Evolutionary conservation across 106 monocot species (phyloP), one percentile per base, ranked within the genome.

Genomic region (Dioscorea dumetorum): DNA sequence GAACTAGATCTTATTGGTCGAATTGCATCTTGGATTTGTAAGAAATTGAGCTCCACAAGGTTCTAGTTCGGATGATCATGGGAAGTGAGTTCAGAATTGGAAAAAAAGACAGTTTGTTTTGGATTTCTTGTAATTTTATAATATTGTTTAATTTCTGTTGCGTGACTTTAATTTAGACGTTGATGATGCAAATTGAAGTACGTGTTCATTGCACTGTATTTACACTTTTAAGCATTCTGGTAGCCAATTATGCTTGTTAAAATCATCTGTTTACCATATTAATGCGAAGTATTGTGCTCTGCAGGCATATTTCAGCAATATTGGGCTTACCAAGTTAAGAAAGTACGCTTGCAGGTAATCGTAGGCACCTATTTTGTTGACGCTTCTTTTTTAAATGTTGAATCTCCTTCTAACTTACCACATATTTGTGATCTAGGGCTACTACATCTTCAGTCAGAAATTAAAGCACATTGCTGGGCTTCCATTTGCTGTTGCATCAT

Each of bases 401-500:
- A 41, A 41, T 8, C 41, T 41, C 41, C 41, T 3, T 8, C 41
- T 41, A 41, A 41, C 0, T 41, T 6, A 0, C 10, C 41, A 41
- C 41, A 24, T 73, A 33, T 73, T 60, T 15, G 48, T 19, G 6
- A 48, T 84, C 63, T 67, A 99, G 99, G 99, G 99, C 28, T 99
- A 99, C 80, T 99, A 99, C 63, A 69, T 76, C 72, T 93, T 90
- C 79, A 99, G 99, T 68, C 71, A 99, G 80, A 99, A 85, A 73
- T 50, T 99, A 76, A 93, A 90, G 84, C 82, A 78, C 66, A 73
- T 90, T 66, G 79, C 93, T 73, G 80, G 87, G 54, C 80, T 99
- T 76, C 97, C 97, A 68, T 99, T 90, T 79, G 72, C 84, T 22
- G 67, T 73, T 13, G 59, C 87, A 64, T 71, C 84, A 56, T 93